Evolutionary conservation across 768 basidiomycete species (phyloP).

Genomic region (Suillus subalutaceus): DNA sequence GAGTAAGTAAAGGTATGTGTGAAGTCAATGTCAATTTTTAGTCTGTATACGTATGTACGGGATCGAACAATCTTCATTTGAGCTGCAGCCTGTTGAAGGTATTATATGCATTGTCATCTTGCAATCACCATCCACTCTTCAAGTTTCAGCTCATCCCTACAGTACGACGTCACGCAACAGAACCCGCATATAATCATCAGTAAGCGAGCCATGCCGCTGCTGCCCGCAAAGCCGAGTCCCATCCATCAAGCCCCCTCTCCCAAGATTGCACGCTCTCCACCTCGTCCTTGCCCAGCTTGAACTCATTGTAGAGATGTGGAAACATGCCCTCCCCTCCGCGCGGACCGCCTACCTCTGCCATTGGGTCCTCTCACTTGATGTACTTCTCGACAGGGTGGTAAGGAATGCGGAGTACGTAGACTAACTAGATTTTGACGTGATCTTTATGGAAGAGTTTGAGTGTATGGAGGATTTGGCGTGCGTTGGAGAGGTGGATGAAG

Average conservation of each 20-base stretch:
- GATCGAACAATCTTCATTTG: no score
- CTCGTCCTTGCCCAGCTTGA: constrained; percentile 46
- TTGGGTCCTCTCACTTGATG: constrained; percentile 48
- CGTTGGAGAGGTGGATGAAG: constrained; percentile 43
- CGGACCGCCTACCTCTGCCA: constrained; percentile 39
- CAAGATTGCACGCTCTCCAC: constrained; percentile 43
- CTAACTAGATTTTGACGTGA: constrained; percentile 26
- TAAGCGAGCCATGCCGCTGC: no score
- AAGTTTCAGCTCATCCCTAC: no score
- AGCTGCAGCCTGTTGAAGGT: no score
- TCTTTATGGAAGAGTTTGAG: constrained; percentile 47
- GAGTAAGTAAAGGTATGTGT: no score
- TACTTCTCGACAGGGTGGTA: constrained; percentile 43
- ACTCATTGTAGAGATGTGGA: constrained; percentile 55
- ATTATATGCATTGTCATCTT: no score
- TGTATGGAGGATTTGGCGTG: constrained; percentile 49
- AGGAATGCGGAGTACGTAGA: constrained; percentile 47
- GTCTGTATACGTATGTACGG: no score
- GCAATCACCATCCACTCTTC: no score
- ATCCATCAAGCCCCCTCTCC: constrained; percentile 21
- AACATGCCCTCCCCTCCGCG: constrained; percentile 49
- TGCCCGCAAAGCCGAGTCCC: no score
- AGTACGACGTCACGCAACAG: no score
- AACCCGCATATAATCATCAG: no score
- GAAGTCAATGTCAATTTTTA: no score